Conservation (phyloP, 495 filamentous ascomycete genomes). For the Echria macrotheca region DNA sequence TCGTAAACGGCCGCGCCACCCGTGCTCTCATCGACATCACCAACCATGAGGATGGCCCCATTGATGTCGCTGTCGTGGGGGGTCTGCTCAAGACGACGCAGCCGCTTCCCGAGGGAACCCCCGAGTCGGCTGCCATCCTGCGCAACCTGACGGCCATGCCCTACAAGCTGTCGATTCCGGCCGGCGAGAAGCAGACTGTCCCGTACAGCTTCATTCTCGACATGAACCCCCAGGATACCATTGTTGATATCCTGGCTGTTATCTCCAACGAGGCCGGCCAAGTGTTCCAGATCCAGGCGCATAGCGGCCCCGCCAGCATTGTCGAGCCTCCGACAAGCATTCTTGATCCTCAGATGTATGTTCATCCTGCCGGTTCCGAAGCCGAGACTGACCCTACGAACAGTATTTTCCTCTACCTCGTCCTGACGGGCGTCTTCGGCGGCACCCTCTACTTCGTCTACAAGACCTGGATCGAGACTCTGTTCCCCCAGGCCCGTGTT, state of each 20-base stretch:
- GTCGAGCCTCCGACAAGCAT: conserved; percentile 90
- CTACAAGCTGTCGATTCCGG: conserved; percentile 70
- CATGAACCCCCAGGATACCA: conserved; percentile 86
- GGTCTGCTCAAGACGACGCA: conserved; percentile 63
- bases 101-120: conserved; percentile 42
- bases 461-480: conserved; percentile 92
- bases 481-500: conserved; percentile 87
- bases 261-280: conserved; percentile 60
- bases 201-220: conserved; percentile 84
- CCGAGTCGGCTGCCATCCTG: conserved; percentile 52
- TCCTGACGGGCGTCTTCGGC: conserved; percentile 71
- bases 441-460: conserved; percentile 93
- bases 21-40: conserved; percentile 71
- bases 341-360: conserved; percentile 94
- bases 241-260: conserved; percentile 66
- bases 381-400: conserved; percentile 6
- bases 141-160: conserved; percentile 77
- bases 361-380: conserved; percentile 13
- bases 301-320: conserved; percentile 82
- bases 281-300: conserved; percentile 71
- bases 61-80: conserved; percentile 71
- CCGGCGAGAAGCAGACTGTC: conserved; percentile 68
- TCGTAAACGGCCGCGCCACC: conserved; percentile 89
- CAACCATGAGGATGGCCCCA: conserved; percentile 75
- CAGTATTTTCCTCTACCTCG: conserved; percentile 95